phyloP scores from a whole-genome alignment of 2,329 filamentous ascomycete genomes.

The Biscogniauxia marginata region DNA sequence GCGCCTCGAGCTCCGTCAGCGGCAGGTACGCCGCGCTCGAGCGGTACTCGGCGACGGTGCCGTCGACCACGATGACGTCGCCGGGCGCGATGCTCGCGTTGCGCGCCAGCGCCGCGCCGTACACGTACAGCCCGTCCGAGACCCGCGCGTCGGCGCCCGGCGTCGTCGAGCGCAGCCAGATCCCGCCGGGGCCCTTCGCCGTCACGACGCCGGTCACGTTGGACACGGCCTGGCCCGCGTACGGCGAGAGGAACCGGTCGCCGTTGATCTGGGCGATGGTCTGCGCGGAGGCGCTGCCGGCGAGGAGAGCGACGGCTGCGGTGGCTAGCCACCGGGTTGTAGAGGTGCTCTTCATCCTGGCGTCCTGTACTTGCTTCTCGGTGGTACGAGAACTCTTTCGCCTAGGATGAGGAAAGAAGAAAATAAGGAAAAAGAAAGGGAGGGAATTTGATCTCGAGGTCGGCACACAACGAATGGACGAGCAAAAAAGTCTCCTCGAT shows the following conservation, averaged over 20 bases:
- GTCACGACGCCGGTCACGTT: slow-evolving; percentile 64
- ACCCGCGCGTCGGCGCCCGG: slow-evolving; percentile 55
- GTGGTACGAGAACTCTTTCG: not conserved
- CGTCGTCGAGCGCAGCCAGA: slow-evolving; percentile 62
- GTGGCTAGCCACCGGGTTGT: slow-evolving; percentile 12
- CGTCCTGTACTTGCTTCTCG: not conserved
- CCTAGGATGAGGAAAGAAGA: not conserved
- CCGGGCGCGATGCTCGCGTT: slow-evolving; percentile 53
- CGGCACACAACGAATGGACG: too few relatives aligned
- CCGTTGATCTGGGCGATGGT: slow-evolving; percentile 66
- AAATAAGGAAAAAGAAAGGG: not conserved
- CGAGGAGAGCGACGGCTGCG: slow-evolving; percentile 8
- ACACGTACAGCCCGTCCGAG: slow-evolving; percentile 68
- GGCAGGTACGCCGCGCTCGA: slow-evolving; percentile 57
- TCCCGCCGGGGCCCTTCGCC: slow-evolving; percentile 58
- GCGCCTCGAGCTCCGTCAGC: slow-evolving; percentile 61
- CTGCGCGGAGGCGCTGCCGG: slow-evolving; percentile 25
- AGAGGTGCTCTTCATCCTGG: slow-evolving; percentile 13
- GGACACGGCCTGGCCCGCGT: slow-evolving; percentile 53
- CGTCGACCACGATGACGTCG: slow-evolving; percentile 60
- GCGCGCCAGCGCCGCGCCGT: slow-evolving; percentile 47
- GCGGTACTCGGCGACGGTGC: slow-evolving; percentile 57
- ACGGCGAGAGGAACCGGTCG: slow-evolving; percentile 61
- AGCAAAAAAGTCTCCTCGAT: too few relatives aligned
- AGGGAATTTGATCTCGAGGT: too few relatives aligned